Percentiles rank a stretch among this genome's conserved stretches.
phyloP scores from a whole-genome alignment of 2,329 filamentous ascomycete species.

The Colletotrichum sansevieriae region DNA sequence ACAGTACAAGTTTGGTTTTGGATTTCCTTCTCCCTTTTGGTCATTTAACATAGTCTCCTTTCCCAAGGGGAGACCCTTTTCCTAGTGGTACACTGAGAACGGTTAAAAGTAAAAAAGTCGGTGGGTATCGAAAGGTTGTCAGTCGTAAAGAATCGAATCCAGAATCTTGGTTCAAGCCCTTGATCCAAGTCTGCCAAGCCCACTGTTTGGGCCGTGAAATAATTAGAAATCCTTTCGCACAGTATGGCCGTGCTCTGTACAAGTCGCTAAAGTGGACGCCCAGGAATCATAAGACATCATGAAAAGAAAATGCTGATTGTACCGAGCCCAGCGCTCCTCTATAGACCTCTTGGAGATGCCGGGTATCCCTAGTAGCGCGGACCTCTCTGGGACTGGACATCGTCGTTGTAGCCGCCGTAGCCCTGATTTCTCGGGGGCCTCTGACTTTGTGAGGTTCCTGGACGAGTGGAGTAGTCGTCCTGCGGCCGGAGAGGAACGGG shows the following conservation, averaged over 20 bases:
- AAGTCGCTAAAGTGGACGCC: slow-evolving; percentile 19
- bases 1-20: slow-evolving; percentile 6
- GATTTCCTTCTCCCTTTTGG: slow-evolving; percentile 5
- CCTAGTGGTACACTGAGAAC: slow-evolving; percentile 37
- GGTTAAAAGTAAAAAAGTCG: slow-evolving; percentile 30
- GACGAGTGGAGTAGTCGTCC: slow-evolving; percentile 47
- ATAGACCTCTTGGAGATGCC: neutral
- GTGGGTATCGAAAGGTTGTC: slow-evolving; percentile 41
- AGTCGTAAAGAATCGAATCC: slow-evolving; percentile 22
- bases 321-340: slow-evolving; percentile 19
- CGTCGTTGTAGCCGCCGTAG: slow-evolving; percentile 53
- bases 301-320: slow-evolving; percentile 28
- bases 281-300: slow-evolving; percentile 40
- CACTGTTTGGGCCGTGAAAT: neutral
- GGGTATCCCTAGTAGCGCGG: slow-evolving; percentile 46
- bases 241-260: slow-evolving; percentile 13
- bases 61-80: slow-evolving; percentile 3
- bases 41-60: slow-evolving; percentile 1
- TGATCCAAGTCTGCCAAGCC: slow-evolving; percentile 14
- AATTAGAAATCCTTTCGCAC: slow-evolving; percentile 16
- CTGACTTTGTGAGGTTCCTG: slow-evolving; percentile 46
- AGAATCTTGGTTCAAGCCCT: slow-evolving; percentile 6
- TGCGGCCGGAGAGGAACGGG: slow-evolving; percentile 49
- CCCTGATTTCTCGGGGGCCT: slow-evolving; percentile 44
- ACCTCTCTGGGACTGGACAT: slow-evolving; percentile 51